phyloP scores from a whole-genome alignment of 768 basidiomycete species.

The Boletus pseudo-olivaceus region DNA sequence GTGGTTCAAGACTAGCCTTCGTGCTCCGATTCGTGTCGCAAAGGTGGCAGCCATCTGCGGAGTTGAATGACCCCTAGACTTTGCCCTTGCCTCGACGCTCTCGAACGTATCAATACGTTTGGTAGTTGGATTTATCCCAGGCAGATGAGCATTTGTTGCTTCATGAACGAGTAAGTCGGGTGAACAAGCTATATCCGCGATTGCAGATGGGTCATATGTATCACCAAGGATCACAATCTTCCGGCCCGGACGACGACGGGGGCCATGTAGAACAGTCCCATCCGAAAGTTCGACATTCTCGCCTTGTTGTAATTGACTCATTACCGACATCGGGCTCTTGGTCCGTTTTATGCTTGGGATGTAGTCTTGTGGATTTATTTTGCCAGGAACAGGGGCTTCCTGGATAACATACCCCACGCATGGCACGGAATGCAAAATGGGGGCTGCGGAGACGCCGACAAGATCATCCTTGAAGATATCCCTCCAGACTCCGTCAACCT shows the following conservation, averaged over 20 bases:
- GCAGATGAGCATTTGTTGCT: constrained; percentile 84
- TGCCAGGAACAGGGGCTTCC: constrained; percentile 73
- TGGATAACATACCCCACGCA: constrained; percentile 76
- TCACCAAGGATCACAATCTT: constrained; percentile 84
- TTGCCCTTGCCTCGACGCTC: constrained; percentile 58
- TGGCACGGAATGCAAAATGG: constrained; percentile 75
- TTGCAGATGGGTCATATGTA: constrained; percentile 74
- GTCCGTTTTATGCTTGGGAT: constrained; percentile 67
- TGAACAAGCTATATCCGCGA: constrained; percentile 54
- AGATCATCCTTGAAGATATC: constrained; percentile 56
- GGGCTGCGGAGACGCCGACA: constrained; percentile 69
- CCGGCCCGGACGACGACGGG: constrained; percentile 60
- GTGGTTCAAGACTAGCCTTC: constrained; percentile 72
- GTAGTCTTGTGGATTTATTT: constrained; percentile 66
- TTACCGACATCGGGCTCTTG: constrained; percentile 62
- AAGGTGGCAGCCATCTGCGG: constrained; percentile 88
- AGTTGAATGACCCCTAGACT: constrained; percentile 83
- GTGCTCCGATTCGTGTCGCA: constrained; percentile 61
- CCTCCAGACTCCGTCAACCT: constrained; percentile 59
- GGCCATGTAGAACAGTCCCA: constrained; percentile 69
- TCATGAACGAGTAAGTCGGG: constrained; percentile 83
- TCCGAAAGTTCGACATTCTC: constrained; percentile 61
- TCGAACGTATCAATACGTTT: constrained; percentile 61
- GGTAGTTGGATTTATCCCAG: constrained; percentile 55
- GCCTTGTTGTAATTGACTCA: constrained; percentile 65